phyloP scores from a whole-genome alignment of 495 filamentous ascomycete species.

The Aspergillus incahuasiensis region DNA sequence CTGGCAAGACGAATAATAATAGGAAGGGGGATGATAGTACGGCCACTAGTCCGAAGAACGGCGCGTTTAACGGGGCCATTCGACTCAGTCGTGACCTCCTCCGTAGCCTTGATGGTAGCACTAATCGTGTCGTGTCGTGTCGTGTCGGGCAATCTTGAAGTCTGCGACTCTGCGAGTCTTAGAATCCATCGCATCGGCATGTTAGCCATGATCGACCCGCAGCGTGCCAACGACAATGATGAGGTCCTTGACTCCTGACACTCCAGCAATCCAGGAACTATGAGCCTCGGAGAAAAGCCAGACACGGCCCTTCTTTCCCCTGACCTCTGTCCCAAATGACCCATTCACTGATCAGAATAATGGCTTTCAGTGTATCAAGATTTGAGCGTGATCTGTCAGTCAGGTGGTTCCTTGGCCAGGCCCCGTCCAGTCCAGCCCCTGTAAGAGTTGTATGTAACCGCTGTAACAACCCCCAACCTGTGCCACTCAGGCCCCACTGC shows the following conservation, averaged over 20 bases:
- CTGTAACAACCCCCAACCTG: constrained; percentile 1
- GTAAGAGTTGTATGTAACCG: constrained; percentile 3
- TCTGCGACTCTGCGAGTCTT: neutral
- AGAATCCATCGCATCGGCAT: neutral
- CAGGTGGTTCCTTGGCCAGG: constrained; percentile 9
- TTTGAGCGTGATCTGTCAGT: constrained; percentile 2
- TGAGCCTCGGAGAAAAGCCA: neutral
- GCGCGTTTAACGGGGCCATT: constrained; percentile 8
- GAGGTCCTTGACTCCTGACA: neutral
- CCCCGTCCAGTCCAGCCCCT: constrained; percentile 7
- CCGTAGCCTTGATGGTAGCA: constrained; percentile 2
- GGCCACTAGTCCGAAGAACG: constrained; percentile 16
- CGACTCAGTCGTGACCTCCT: neutral
- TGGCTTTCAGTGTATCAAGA: neutral
- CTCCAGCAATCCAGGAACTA: neutral
- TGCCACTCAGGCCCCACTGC: constrained; percentile 13
- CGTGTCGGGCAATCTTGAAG: neutral
- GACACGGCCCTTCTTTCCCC: neutral
- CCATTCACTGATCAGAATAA: neutral
- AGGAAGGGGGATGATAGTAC: constrained; percentile 22
- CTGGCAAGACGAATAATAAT: constrained; percentile 18
- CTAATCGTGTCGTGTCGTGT: neutral
- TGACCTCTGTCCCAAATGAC: neutral
- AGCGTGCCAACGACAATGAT: neutral
- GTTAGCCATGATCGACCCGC: neutral